phyloP scores from a whole-genome alignment of 495 filamentous ascomycete species.

The Annulohypoxylon nitens region DNA sequence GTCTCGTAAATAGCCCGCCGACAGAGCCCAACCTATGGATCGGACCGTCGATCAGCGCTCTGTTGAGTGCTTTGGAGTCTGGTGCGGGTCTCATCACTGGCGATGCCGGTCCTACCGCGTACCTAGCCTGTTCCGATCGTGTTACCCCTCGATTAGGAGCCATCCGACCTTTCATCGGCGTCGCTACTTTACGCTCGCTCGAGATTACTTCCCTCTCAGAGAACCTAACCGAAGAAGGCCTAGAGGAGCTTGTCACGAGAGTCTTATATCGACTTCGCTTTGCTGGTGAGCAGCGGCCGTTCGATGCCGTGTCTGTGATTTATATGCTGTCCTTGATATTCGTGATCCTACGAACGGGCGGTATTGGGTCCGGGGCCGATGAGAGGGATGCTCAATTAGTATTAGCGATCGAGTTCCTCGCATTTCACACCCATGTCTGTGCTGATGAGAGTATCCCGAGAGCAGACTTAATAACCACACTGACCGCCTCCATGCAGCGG shows the following conservation, averaged over 20 bases:
- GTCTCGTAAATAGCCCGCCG: conserved; percentile 85
- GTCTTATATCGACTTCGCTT: conserved; percentile 92
- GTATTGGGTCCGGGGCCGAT: conserved; percentile 77
- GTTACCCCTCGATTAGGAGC: conserved; percentile 80
- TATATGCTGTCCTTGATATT: conserved; percentile 89
- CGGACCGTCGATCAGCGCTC: conserved; percentile 75
- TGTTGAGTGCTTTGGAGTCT: conserved; percentile 78
- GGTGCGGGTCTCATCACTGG: conserved; percentile 86
- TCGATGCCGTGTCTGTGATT: conserved; percentile 85
- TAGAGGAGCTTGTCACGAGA: conserved; percentile 88
- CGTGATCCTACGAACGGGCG: conserved; percentile 78
- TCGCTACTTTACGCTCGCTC: conserved; percentile 84
- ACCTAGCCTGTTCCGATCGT: conserved; percentile 79
- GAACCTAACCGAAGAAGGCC: conserved; percentile 78
- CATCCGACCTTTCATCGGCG: conserved; percentile 83
- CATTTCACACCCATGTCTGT: conserved; percentile 84
- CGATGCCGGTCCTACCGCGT: conserved; percentile 81
- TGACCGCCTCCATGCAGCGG: conserved; percentile 85
- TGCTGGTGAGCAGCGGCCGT: conserved; percentile 88
- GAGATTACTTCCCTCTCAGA: conserved; percentile 77
- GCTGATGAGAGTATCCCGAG: conserved; percentile 81
- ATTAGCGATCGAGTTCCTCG: conserved; percentile 88
- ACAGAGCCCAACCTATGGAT: conserved; percentile 90
- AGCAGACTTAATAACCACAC: conserved; percentile 72
- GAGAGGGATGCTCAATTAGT: conserved; percentile 89